Evolutionary conservation across 2,329 filamentous ascomycete genomes (phyloP).

Genomic region (Leptographium radiaticola): DNA sequence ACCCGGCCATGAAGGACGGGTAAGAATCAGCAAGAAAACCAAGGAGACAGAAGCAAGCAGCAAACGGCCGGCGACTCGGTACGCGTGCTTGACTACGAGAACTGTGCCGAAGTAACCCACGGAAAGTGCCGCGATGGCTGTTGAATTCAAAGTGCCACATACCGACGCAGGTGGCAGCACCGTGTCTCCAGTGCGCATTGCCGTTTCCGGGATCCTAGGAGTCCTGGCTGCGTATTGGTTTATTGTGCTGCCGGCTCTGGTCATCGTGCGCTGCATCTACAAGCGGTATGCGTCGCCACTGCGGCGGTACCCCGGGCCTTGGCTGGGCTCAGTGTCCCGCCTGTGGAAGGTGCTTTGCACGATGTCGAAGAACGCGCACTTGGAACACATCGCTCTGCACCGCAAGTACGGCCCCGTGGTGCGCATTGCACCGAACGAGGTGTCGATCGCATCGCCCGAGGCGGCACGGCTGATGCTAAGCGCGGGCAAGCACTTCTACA

Average conservation of each 20-base stretch:
- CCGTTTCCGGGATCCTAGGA: slow-evolving; percentile 11
- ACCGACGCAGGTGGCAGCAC: not conserved
- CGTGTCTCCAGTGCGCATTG: slow-evolving; percentile 13
- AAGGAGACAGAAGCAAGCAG: no score
- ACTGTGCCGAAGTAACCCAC: no score
- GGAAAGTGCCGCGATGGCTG: no score
- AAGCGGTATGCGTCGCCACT: slow-evolving; percentile 22
- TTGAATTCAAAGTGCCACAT: no score
- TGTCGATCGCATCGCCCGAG: slow-evolving; percentile 31
- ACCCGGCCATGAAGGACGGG: no score
- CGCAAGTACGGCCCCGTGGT: slow-evolving; percentile 32
- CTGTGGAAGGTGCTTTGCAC: slow-evolving; percentile 29
- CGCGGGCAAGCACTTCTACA: slow-evolving; percentile 38
- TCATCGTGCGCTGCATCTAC: slow-evolving; percentile 17
- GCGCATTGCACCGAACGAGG: slow-evolving; percentile 34
- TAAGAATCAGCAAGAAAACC: no score
- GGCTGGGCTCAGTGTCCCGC: slow-evolving; percentile 21
- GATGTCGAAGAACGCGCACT: slow-evolving; percentile 25
- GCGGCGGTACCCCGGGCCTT: slow-evolving; percentile 21
- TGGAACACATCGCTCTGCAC: slow-evolving; percentile 30
- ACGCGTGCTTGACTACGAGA: no score
- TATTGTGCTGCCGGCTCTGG: slow-evolving; percentile 13
- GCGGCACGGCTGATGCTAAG: slow-evolving; percentile 30
- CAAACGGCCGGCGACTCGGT: no score
- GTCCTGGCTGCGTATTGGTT: slow-evolving; percentile 18